Evolutionary conservation across 2,329 filamentous ascomycete species (phyloP).

Genomic region (Xylariomycetidae sp.): DNA sequence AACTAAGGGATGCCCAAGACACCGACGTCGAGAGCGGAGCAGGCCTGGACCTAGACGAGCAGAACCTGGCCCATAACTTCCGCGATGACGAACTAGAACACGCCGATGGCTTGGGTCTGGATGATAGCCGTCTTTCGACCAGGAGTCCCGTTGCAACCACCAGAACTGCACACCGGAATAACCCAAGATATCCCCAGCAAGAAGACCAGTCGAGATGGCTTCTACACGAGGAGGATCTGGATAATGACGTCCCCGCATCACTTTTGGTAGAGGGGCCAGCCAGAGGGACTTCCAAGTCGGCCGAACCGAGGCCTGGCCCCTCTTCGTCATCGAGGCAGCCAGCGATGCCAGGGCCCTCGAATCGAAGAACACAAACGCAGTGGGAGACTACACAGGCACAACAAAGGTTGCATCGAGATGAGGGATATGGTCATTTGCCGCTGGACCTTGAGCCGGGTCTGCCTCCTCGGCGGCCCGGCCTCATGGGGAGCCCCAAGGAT

Average conservation of each 20-base stretch:
- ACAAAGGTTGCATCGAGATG: constrained; percentile 43
- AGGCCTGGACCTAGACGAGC: constrained; percentile 44
- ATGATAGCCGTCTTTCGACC: constrained; percentile 42
- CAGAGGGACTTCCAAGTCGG: constrained; percentile 16
- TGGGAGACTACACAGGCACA: constrained; percentile 53
- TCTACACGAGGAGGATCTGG: constrained; percentile 28
- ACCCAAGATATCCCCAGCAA: constrained; percentile 7
- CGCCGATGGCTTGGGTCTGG: constrained; percentile 35
- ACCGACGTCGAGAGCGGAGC: constrained; percentile 37
- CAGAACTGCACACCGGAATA: constrained; percentile 10
- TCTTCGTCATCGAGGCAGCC: constrained; percentile 20
- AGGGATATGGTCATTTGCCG: constrained; percentile 19
- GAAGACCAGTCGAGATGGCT: constrained; percentile 23
- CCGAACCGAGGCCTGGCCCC: constrained; percentile 17
- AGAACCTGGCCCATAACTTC: constrained; percentile 49
- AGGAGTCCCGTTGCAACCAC: constrained; percentile 28
- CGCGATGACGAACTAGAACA: constrained; percentile 45
- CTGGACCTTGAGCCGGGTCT: no score
- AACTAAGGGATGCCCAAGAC: constrained; percentile 38
- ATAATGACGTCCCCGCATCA: constrained; percentile 61
- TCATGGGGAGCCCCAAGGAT: constrained; percentile 47
- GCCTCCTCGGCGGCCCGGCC: constrained; percentile 15
- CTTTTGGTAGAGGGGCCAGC: constrained; percentile 51
- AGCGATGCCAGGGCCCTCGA: constrained; percentile 37
- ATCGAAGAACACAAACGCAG: constrained; percentile 41